These are phyloP conservation scores for Amphichorda felina DNA, from an alignment of 2,329 filamentous ascomycete genomes.

Conservation along the genomic window DNA sequence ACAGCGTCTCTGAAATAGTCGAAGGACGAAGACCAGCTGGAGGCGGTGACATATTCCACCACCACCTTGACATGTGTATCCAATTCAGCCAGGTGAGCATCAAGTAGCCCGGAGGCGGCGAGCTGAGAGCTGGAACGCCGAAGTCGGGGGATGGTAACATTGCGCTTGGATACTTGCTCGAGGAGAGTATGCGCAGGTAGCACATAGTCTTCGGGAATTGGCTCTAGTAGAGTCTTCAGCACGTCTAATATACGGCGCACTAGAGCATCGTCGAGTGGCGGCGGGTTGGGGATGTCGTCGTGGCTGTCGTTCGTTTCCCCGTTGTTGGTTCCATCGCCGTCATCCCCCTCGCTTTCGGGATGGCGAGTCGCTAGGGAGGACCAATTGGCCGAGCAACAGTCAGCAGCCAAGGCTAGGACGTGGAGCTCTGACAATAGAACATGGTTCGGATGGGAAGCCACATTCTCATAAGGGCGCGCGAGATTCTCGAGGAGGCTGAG, in stretches of 20 bases:
- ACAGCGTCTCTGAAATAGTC: constrained; percentile 44
- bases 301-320: constrained; percentile 3
- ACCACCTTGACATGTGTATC: constrained; percentile 44
- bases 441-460: constrained; percentile 42
- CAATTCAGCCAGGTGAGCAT: constrained; percentile 25
- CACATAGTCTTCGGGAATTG: constrained; percentile 43
- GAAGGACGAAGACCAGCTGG: constrained; percentile 49
- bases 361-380: constrained; percentile 25
- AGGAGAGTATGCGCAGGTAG: constrained; percentile 46
- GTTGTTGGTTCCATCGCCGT: constrained; percentile 6
- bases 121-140: constrained; percentile 8
- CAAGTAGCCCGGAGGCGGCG: constrained; percentile 9
- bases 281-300: constrained; percentile 13
- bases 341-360: constrained; percentile 4
- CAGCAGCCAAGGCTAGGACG: constrained; percentile 49
- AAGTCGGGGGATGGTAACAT: constrained; percentile 19
- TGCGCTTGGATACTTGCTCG: constrained; percentile 32
- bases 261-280: constrained; percentile 34
- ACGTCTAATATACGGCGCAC: constrained; percentile 43
- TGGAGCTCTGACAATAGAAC: constrained; percentile 54
- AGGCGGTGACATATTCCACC: constrained; percentile 52
- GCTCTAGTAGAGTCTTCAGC: constrained; percentile 44
- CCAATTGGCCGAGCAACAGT: constrained; percentile 55
- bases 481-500: constrained; percentile 47
- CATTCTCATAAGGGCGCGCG: constrained; percentile 36